Percentiles rank a stretch among this genome's conserved stretches.
Evolutionary conservation across 768 basidiomycete genomes (phyloP).

Genomic region (Arthromyces matolae): DNA sequence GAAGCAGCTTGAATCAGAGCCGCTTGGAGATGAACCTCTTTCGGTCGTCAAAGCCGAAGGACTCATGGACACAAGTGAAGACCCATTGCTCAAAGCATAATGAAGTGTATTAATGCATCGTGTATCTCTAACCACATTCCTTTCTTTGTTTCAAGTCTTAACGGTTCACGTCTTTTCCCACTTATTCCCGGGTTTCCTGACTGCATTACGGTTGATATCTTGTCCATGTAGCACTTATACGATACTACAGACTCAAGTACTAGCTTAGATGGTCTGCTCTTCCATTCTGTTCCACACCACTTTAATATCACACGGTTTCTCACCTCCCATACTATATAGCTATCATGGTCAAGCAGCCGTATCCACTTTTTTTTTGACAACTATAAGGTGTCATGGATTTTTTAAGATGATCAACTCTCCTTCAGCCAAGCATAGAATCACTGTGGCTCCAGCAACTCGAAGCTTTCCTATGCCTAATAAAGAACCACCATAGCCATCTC

Average conservation of each 20-base stretch:
- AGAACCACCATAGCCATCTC: conserved; percentile 65
- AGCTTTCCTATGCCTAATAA: conserved; percentile 72
- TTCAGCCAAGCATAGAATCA: conserved; percentile 75
- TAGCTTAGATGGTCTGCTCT: conserved; percentile 21
- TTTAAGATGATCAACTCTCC: conserved; percentile 63
- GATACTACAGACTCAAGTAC: conserved; percentile 19
- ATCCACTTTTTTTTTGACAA: conserved; percentile 11
- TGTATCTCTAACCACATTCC: conserved; percentile 16
- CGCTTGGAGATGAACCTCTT: conserved; percentile 52
- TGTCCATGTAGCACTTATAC: conserved; percentile 27
- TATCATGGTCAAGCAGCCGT: conserved; percentile 6
- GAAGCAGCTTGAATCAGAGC: conserved; percentile 46
- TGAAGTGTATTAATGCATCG: conserved; percentile 11
- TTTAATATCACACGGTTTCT: conserved; percentile 18
- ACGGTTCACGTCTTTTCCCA: conserved; percentile 17
- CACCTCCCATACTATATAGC: conserved; percentile 9
- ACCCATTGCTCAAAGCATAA: conserved; percentile 39
- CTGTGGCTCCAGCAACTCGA: conserved; percentile 26
- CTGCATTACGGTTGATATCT: conserved; percentile 25
- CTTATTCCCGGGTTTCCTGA: conserved; percentile 24
- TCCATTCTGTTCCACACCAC: conserved; percentile 8
- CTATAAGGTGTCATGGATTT: conserved; percentile 10
- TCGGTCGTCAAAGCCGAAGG: conserved; percentile 58
- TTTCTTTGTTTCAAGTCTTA: conserved; percentile 16
- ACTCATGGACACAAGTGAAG: conserved; percentile 63